Base-by-base conservation (phyloP, 768 basidiomycete species). In the Hygrophorus russula region DNA sequence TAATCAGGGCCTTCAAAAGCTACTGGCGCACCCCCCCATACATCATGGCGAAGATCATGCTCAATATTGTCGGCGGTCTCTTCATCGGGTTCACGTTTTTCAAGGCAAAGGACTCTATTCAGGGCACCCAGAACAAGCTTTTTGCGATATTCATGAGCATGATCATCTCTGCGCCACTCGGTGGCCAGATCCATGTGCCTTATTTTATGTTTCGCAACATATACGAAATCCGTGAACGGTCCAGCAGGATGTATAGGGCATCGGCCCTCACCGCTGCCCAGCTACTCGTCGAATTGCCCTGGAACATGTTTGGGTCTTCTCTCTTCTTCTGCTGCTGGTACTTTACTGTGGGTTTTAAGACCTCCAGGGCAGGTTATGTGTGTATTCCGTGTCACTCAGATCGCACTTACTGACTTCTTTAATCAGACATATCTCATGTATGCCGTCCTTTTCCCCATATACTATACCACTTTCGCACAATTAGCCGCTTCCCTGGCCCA, bases 321-420 rank as follows among this genome's bases (percentile, higher is more conserved):
- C 36, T 84, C 3, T 78, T 76, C 65, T 85, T 77, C 65, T 53
- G 78, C 15, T 80, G 75, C 54, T 85, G 81, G 81, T 85, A 71
- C 56, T 83, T 76, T 74, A 79, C 80, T 1, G 76, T 82, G 15
- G 80, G 77, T 0, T 77, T 77, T 54, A 64, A 66, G 2, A 64
- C 53, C 5, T 64, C 68, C 9, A 64, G 80, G 32, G 78, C 63
- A 2, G 81, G 68, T 2, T 81, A 70, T 57, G 24, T 24, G 7
- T 24, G 24, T 24, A 24, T 3, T 24, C 7, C 7, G 24, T 24
- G 24, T 24, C n/a, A n/a, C 24, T 24, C 24, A 7, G 24, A 24
- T 24, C 24, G 24, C 24, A 24, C 24, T 24, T 24, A 24, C 24
- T 7, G 7, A 24, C 24, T 24, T 7, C 24, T 7, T 24, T 24